A percentile compares a stretch with the other conserved stretches of the same genome.
These are phyloP conservation scores for Lasiosphaeriaceae sp. DNA, from an alignment of 495 filamentous ascomycete species.

Conservation along the genomic window DNA sequence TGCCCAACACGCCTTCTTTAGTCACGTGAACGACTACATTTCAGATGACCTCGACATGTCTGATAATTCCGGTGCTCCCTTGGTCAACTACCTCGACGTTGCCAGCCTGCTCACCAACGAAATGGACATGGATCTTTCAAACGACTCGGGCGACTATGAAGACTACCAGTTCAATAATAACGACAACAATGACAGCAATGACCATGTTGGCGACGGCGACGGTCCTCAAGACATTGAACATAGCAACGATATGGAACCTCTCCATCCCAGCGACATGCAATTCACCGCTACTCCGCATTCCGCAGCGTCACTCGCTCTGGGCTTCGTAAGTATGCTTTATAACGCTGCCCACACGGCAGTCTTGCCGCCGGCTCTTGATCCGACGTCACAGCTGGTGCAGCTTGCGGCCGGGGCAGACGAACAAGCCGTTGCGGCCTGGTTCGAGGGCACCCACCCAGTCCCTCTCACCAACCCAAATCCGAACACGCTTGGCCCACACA, in stretches of 20 bases:
- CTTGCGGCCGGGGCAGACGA: conserved; percentile 1
- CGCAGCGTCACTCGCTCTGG: not conserved
- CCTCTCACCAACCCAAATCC: conserved; percentile 20
- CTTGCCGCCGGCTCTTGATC: conserved; percentile 1
- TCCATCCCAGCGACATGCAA: too few species aligned
- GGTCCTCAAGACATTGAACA: too few species aligned
- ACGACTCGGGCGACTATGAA: conserved; percentile 1
- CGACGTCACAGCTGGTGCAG: conserved; percentile 3
- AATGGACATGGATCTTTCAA: conserved; percentile 15
- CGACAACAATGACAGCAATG: not conserved
- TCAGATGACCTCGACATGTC: conserved; percentile 21
- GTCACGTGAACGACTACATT: conserved; percentile 12
- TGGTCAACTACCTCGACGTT: conserved; percentile 16
- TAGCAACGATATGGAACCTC: too few species aligned
- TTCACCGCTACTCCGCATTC: too few species aligned
- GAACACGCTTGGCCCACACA: conserved; percentile 22
- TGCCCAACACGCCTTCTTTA: conserved; percentile 4
- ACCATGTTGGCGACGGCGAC: not conserved
- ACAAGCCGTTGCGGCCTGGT: conserved; percentile 3
- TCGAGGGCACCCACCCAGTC: conserved; percentile 13
- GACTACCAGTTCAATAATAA: not conserved
- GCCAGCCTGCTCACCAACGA: conserved; percentile 17
- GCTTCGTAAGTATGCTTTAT: not conserved
- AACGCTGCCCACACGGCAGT: not conserved
- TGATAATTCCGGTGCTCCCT: conserved; percentile 17